Evolutionary conservation across 2,329 filamentous ascomycete species (phyloP).

Genomic region (Penicillium sp.): DNA sequence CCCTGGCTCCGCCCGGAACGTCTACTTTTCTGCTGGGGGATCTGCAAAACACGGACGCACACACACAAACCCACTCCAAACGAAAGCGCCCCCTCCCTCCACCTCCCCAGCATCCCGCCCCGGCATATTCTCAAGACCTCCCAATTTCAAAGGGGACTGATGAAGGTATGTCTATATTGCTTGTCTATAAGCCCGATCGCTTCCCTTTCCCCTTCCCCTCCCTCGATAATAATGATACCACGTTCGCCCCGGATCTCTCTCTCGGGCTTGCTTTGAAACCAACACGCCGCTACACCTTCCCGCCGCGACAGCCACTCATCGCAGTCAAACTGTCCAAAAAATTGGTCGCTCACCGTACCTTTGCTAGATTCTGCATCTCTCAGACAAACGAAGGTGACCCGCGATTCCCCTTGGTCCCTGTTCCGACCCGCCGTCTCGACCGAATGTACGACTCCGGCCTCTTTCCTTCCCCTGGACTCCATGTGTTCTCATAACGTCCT

Average conservation of each 20-base stretch:
- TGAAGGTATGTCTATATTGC: constrained; percentile 26
- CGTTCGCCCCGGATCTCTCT: constrained; percentile 12
- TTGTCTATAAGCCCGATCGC: not conserved
- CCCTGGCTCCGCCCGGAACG: not conserved
- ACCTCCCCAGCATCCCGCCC: not conserved
- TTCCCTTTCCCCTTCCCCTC: not conserved
- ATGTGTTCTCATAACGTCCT: constrained; percentile 39
- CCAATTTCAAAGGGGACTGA: constrained; percentile 27
- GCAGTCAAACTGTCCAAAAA: constrained; percentile 19
- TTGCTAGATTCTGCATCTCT: constrained; percentile 19
- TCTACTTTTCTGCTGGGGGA: not conserved
- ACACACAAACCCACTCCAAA: constrained; percentile 20
- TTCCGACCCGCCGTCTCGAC: constrained; percentile 26
- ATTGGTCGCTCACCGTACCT: constrained; percentile 19
- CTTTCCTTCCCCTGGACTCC: constrained; percentile 34
- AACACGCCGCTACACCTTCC: constrained; percentile 2
- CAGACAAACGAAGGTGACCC: constrained; percentile 30
- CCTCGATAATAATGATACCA: constrained; percentile 30
- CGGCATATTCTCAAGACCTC: constrained; percentile 6
- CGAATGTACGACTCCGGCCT: constrained; percentile 38
- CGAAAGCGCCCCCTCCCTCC: constrained; percentile 1
- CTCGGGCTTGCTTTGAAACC: constrained; percentile 4
- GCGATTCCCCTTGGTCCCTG: constrained; percentile 20
- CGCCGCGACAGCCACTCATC: constrained; percentile 16
- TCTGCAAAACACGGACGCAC: constrained; percentile 12